Evolutionary conservation across 176 grass and related monocot species (phyloP).

Genomic region (Phragmites australis): DNA sequence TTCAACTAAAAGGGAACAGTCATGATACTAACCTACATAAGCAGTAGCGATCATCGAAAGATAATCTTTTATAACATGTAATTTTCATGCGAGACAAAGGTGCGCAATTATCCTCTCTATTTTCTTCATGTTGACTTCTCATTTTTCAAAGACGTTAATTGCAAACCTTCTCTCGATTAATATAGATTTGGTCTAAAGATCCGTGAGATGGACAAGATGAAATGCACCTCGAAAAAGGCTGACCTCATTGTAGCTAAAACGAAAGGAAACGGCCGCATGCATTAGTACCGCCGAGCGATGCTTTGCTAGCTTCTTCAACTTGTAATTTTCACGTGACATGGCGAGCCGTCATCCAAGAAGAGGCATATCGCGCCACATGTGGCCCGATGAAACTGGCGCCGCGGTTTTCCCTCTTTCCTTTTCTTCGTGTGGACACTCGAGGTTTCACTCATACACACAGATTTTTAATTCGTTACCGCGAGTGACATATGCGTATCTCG

Average conservation of each 20-base stretch:
- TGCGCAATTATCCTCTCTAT: not conserved
- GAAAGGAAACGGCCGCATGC: not conserved
- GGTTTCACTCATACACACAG: too few species aligned
- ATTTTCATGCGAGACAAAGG: not conserved
- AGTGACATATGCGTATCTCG: not conserved
- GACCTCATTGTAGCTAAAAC: constrained; percentile 2
- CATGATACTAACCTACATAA: not conserved
- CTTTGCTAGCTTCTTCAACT: not conserved
- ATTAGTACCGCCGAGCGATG: not conserved
- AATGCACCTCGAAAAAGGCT: not conserved
- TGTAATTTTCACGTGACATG: not conserved
- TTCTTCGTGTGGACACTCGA: not conserved
- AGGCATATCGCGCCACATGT: not conserved
- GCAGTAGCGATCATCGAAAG: not conserved
- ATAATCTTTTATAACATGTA: not conserved
- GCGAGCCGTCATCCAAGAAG: not conserved
- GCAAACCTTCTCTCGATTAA: not conserved
- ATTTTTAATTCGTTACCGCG: too few species aligned
- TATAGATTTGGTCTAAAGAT: not conserved
- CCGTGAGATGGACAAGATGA: not conserved
- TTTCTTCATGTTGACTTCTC: not conserved
- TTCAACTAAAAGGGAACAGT: not conserved
- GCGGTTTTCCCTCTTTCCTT: not conserved
- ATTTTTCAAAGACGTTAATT: not conserved
- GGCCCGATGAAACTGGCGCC: not conserved